Evolutionary conservation across 495 filamentous ascomycete species (phyloP), one percentile per base, ranked within the genome.

Genomic region (Collariella sp.): DNA sequence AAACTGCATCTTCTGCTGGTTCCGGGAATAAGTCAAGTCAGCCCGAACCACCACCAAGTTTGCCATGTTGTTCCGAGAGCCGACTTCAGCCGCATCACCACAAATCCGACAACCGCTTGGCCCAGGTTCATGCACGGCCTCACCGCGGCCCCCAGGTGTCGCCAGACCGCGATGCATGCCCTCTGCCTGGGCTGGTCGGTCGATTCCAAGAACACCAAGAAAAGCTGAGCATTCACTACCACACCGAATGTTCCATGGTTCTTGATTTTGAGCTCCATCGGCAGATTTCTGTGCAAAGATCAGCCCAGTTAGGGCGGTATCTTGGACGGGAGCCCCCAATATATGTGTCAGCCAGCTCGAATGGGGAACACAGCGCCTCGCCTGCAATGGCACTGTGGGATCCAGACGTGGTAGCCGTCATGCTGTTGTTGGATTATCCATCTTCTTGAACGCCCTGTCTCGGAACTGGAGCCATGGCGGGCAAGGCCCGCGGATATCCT

Each of bases 21-120:
- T 40, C 43, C 31, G 44, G 43, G 23, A 54, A 54, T 53, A 53
- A 35, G 19, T 26, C 50, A 18, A 44, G 26, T 9, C 26, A 9
- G 9, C 5, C 9, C 26, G 5, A 31, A 7, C 10, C 35, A 38
- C 3, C 35, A 38, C 5, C 11, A 13, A 38, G 35, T n/a, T 38
- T n/a, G 35, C 10, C 10, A n/a, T n/a, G n/a, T n/a, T n/a, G n/a
- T n/a, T n/a, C 15, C 38, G 15, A 40, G 15, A 15, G 19, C 50
- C 50, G 40, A 23, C 13, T n/a, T 44, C 40, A 44, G 50, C 50
- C 40, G 50, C 39, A 43, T 16, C 23, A 16, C 11, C 40, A n/a
- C n/a, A 9, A 31, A 9, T 31, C 26, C 16, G 20, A 13, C 18
- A 16, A 18, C 16, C 15, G 49, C 6, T 15, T 20, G 24, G 18